These are phyloP conservation scores for Phytophthora palmivora DNA, from an alignment of 352 stramenopile genomes.

Conservation along the genomic window DNA sequence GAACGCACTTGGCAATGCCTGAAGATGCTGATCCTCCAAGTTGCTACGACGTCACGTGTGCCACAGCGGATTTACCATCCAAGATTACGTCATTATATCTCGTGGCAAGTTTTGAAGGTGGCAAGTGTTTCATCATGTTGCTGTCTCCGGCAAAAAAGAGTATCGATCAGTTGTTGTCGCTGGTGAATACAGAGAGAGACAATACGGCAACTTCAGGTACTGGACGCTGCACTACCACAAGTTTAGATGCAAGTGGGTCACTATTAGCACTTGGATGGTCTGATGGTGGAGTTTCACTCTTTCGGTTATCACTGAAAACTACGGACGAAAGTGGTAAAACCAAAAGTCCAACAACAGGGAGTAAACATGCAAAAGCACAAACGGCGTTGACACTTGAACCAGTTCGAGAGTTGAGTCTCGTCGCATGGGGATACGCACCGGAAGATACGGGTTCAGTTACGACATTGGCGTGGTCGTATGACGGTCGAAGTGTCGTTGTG, in stretches of 20 bases:
- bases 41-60: slow-evolving; percentile 67
- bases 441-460: slow-evolving; percentile 68
- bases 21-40: slow-evolving; percentile 34
- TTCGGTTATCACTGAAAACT: slow-evolving; percentile 51
- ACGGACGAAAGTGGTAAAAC: slow-evolving; percentile 7
- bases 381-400: slow-evolving; percentile 54
- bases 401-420: slow-evolving; percentile 68
- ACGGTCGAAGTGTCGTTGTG: slow-evolving; percentile 64
- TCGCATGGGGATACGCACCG: slow-evolving; percentile 64
- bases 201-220: slow-evolving; percentile 20
- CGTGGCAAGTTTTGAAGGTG: slow-evolving; percentile 77
- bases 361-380: slow-evolving; percentile 6
- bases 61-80: slow-evolving; percentile 41
- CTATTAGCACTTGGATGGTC: slow-evolving; percentile 76
- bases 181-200: slow-evolving; percentile 70
- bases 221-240: slow-evolving; percentile 55
- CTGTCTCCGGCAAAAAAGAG: slow-evolving; percentile 58
- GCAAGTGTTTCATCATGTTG: slow-evolving; percentile 85
- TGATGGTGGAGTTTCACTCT: slow-evolving; percentile 74
- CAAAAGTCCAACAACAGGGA: neutral
- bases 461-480: slow-evolving; percentile 70
- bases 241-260: slow-evolving; percentile 55
- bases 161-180: slow-evolving; percentile 79
- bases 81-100: slow-evolving; percentile 52
- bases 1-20: slow-evolving; percentile 50